phyloP scores from a whole-genome alignment of 768 basidiomycete genomes.

The Steccherinum ochraceum region DNA sequence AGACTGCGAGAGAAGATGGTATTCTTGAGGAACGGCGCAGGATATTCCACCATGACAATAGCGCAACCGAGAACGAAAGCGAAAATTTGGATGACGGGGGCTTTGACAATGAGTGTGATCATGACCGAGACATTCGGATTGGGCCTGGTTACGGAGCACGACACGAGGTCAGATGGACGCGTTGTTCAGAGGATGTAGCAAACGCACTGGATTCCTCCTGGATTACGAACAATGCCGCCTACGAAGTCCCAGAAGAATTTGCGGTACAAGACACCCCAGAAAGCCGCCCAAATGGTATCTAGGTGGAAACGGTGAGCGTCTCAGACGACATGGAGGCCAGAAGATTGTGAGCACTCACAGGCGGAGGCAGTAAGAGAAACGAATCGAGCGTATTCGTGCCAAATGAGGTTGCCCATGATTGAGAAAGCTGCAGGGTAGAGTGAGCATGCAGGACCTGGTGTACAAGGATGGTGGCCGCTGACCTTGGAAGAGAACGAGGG shows the following conservation, averaged over 20 bases:
- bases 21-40: conserved; percentile 51
- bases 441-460: not conserved
- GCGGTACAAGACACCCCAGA: conserved; percentile 78
- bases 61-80: conserved; percentile 54
- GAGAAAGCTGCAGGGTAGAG: not conserved
- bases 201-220: conserved; percentile 75
- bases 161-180: not conserved
- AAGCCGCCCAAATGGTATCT: conserved; percentile 79
- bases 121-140: conserved; percentile 56
- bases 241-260: conserved; percentile 98
- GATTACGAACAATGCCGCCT: conserved; percentile 70
- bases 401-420: conserved; percentile 73
- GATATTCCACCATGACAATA: conserved; percentile 67
- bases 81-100: conserved; percentile 67
- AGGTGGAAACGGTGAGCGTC: not conserved
- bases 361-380: conserved; percentile 62
- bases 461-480: conserved; percentile 29
- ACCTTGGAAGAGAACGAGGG: conserved; percentile 9
- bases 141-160: conserved; percentile 36
- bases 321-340: not conserved
- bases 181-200: too few species aligned
- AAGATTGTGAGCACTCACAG: conserved; percentile 45
- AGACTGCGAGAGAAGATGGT: conserved; percentile 61
- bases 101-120: conserved; percentile 67
- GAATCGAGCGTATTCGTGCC: conserved; percentile 72